A percentile compares a stretch with the other conserved stretches of the same genome.
Conservation (phyloP, 2,329 filamentous ascomycete species). For the Ascochyta fabae region DNA sequence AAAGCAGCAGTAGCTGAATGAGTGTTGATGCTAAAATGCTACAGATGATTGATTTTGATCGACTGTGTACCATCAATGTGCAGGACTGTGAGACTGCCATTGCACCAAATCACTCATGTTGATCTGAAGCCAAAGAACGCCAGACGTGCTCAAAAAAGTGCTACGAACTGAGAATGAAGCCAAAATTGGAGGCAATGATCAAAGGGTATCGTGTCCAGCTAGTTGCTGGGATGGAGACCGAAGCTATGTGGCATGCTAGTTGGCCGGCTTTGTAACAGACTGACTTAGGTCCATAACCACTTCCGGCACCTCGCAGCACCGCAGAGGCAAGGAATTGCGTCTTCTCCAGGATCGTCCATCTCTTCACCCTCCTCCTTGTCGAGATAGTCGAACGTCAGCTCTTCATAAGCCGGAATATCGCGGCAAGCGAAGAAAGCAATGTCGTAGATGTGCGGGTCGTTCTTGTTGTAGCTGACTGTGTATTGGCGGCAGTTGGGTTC, state of each 20-base stretch:
- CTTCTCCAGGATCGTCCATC: slow-evolving; percentile 58
- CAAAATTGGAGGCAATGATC: no score
- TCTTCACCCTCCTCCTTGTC: slow-evolving; percentile 64
- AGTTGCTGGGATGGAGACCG: no score
- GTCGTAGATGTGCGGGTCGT: slow-evolving; percentile 76
- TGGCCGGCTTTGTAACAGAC: no score
- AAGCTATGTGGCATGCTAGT: no score
- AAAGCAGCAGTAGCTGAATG: background rate
- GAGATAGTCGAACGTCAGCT: slow-evolving; percentile 82
- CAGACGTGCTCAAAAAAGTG: no score
- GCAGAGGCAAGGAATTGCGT: slow-evolving; percentile 59
- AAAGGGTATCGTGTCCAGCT: no score
- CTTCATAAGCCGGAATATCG: slow-evolving; percentile 69
- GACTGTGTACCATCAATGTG: background rate
- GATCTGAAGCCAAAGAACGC: no score
- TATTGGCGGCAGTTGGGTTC: slow-evolving; percentile 81
- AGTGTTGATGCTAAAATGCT: background rate
- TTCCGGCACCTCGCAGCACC: slow-evolving; percentile 70
- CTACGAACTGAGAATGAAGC: no score
- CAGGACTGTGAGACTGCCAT: no score
- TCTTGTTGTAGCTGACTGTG: slow-evolving; percentile 77
- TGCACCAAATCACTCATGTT: no score
- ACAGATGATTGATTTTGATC: background rate
- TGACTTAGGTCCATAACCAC: slow-evolving; percentile 65
- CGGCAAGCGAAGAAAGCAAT: slow-evolving; percentile 76